A percentile compares a stretch with the other conserved stretches of the same genome.
Evolutionary conservation across 495 filamentous ascomycete species (phyloP).

Genomic region (Neurospora sublineolata): DNA sequence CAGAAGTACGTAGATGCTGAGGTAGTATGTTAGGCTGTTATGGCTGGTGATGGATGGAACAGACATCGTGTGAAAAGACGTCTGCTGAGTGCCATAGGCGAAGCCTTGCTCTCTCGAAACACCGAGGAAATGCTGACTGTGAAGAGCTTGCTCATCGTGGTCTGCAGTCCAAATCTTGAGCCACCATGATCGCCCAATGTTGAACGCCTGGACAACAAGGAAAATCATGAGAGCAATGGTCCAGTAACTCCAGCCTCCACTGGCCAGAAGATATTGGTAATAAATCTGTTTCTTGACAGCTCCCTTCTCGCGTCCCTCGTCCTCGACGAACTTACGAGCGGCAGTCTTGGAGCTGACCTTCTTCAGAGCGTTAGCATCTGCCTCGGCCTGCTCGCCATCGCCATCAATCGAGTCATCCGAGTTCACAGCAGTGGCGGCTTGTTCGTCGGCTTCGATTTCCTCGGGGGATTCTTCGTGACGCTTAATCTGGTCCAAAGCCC

Average conservation of each 20-base stretch:
- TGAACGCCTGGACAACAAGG: conserved; percentile 35
- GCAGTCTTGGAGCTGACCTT: conserved; percentile 31
- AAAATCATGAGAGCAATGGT: conserved; percentile 41
- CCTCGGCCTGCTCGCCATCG: conserved; percentile 16
- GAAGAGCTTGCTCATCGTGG: conserved; percentile 20
- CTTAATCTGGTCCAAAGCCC: conserved; percentile 47
- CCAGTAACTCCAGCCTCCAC: conserved; percentile 58
- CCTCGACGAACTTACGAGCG: conserved; percentile 58
- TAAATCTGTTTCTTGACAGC: conserved; percentile 54
- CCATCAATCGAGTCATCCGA: conserved; percentile 24
- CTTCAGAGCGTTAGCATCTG: conserved; percentile 24
- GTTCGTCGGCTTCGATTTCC: conserved; percentile 35
- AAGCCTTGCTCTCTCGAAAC: conserved; percentile 17
- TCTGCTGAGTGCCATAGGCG: conserved; percentile 28
- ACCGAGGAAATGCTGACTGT: conserved; percentile 8
- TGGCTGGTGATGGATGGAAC: conserved; percentile 12
- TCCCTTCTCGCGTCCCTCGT: conserved; percentile 58
- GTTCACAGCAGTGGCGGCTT: conserved; percentile 31
- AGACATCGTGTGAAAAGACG: conserved; percentile 19
- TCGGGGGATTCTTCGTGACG: conserved; percentile 38
- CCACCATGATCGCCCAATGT: conserved; percentile 53
- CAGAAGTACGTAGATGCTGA: conserved; percentile 54
- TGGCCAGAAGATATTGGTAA: conserved; percentile 48
- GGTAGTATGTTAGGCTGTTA: conserved; percentile 45
- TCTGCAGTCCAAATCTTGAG: conserved; percentile 54